Evolutionary conservation across 192 early-diverging fungal genomes (phyloP), one percentile per base, ranked within the genome.

Genomic region (Haplosporangium gracile): DNA sequence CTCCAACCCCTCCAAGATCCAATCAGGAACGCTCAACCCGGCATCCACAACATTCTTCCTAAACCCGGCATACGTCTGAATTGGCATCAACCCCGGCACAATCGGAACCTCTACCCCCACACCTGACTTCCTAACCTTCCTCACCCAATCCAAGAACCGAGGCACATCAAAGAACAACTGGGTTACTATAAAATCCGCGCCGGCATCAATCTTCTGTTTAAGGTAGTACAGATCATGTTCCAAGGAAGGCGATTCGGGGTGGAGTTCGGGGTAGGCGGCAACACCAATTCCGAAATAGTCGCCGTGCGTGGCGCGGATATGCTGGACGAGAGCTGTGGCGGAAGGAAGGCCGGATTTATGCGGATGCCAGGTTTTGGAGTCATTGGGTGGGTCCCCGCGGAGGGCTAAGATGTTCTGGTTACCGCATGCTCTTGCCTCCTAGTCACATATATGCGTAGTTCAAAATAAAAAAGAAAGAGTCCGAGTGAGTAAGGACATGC

Each of bases 281-380:
- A 99, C 98, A 72, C 94, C 97, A 70, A 99, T 96, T 74, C 97
- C 96, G 85, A 99, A 99, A 83, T 96, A 95, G 82, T 97, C 95
- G 1, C 95, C 96, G 79, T 98, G 95, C 53, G 93, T 70, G 29
- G 90, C 76, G 26, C 96, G 92, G 76, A 99, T 97, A 79, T 99
- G 97, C 68, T 88, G 89, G 11, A 99, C 97, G 38, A 99, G 90
- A 85, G 98, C 97, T 5, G 81, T 88, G 42, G 97, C 97, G 78
- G 97, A 88, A 18, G 90, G 77, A 83, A 99, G 97, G 15, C 95
- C 96, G 47, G 60, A 90, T 70, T 95, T 93, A 73, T 92, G 91
- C 36, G 93, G 88, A 29, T 91, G 91, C 96, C 96, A 97, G 80
- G 93, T 89, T 72, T 91, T 90, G 40, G 94, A 90, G n/a, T 95